Conservation (phyloP, 306 rosid species). For the Malus sieversii region DNA sequence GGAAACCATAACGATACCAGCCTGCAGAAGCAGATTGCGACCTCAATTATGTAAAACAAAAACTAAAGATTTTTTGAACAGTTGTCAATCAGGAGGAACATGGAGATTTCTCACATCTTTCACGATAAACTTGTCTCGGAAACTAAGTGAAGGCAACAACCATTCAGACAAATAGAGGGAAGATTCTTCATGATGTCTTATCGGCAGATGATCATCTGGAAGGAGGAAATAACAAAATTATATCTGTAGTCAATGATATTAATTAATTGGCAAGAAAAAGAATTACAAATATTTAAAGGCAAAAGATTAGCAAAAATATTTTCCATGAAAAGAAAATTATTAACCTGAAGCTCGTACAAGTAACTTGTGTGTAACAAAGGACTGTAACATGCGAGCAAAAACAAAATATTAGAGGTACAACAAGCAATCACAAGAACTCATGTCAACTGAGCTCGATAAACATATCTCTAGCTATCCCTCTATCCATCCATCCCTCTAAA, state of each 20-base stretch:
- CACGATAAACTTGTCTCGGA: conserved; percentile 51
- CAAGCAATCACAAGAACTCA: conserved; percentile 1
- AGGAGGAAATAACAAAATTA: conserved; percentile 16
- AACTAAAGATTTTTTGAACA: background rate
- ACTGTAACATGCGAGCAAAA: conserved; percentile 39
- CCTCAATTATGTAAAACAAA: conserved; percentile 1
- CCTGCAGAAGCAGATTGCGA: conserved; percentile 36
- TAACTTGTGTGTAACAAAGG: conserved; percentile 75
- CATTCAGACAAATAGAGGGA: conserved; percentile 54
- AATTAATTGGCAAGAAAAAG: background rate
- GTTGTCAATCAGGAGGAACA: conserved; percentile 4
- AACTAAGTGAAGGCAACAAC: conserved; percentile 57
- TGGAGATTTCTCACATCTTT: conserved; percentile 46
- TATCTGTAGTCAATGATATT: conserved; percentile 3
- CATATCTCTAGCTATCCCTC: background rate
- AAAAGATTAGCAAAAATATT: background rate
- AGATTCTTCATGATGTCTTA: conserved; percentile 29
- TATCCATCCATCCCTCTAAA: too few species aligned
- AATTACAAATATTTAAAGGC: background rate
- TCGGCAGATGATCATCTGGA: conserved; percentile 43
- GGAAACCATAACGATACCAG: conserved; percentile 38
- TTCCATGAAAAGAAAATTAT: background rate
- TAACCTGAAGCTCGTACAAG: conserved; percentile 68
- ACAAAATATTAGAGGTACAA: conserved; percentile 12
- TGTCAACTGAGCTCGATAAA: background rate